Conservation (phyloP, 108 stramenopile species). For the Epithemia pelagica region DNA sequence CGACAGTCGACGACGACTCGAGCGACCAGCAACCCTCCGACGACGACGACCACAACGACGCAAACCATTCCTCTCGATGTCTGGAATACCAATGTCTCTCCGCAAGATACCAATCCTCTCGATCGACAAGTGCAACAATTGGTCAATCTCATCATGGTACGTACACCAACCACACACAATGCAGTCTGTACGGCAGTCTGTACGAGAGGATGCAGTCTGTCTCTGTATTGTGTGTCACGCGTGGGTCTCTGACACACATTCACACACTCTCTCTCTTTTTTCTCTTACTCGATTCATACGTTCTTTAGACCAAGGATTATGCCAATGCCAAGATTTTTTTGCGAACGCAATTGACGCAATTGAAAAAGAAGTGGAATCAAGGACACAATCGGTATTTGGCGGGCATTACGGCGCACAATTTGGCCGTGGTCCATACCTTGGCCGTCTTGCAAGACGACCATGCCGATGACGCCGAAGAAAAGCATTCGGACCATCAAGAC, state of each 20-base stretch:
- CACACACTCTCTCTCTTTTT: too few species aligned
- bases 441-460: not conserved
- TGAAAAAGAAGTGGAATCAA: constrained; percentile 1
- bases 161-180: too few species aligned
- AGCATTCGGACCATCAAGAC: not conserved
- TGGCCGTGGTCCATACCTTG: constrained; percentile 25
- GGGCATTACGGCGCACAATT: constrained; percentile 40
- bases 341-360: not conserved
- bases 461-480: not conserved
- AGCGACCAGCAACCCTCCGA: too few species aligned
- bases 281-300: too few species aligned
- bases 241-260: too few species aligned
- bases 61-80: constrained; percentile 6
- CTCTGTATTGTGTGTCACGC: too few species aligned
- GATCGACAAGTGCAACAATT: not conserved
- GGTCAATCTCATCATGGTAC: not conserved
- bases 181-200: too few species aligned
- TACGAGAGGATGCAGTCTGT: too few species aligned
- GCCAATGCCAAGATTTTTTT: not conserved
- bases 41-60: too few species aligned
- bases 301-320: not conserved
- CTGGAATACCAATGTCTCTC: not conserved
- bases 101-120: not conserved
- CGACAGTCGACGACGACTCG: too few species aligned
- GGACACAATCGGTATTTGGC: constrained; percentile 18